Conservation (phyloP, 768 basidiomycete species). For the Mycena kentingensis region DNA sequence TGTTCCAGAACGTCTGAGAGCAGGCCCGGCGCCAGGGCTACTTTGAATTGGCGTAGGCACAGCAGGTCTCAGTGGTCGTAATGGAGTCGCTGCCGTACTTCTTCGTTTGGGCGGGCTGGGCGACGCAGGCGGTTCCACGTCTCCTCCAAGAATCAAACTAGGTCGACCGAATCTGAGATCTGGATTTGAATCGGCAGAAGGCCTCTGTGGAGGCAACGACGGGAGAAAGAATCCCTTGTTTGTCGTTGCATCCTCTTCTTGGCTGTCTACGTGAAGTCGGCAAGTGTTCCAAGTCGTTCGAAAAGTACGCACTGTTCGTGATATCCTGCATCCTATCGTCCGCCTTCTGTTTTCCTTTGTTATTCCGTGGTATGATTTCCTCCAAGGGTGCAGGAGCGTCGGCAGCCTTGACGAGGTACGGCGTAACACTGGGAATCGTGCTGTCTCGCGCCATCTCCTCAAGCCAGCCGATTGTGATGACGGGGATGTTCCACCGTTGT, state of each 20-base stretch:
- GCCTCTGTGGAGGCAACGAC: neutral
- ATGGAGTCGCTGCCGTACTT: neutral
- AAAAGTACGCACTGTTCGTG: slow-evolving; percentile 43
- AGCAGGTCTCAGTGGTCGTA: slow-evolving; percentile 15
- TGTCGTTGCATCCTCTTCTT: slow-evolving; percentile 3
- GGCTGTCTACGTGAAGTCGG: slow-evolving; percentile 1
- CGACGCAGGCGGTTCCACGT: slow-evolving; percentile 8
- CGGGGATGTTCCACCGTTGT: slow-evolving; percentile 72
- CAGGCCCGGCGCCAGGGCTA: slow-evolving; percentile 8
- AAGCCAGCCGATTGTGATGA: slow-evolving; percentile 76
- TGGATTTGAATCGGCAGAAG: neutral
- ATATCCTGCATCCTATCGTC: slow-evolving; percentile 42
- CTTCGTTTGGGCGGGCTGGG: slow-evolving; percentile 17
- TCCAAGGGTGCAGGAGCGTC: slow-evolving; percentile 18
- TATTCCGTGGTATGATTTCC: slow-evolving; percentile 23
- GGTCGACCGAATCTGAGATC: slow-evolving; percentile 37
- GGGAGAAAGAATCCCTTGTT: slow-evolving; percentile 8
- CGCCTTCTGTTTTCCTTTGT: slow-evolving; percentile 25
- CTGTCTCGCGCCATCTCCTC: slow-evolving; percentile 58
- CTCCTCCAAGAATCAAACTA: slow-evolving; percentile 30
- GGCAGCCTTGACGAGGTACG: slow-evolving; percentile 35
- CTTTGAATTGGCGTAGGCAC: slow-evolving; percentile 9
- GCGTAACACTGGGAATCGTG: slow-evolving; percentile 38
- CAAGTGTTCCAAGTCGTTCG: neutral
- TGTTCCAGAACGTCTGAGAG: neutral